Evolutionary conservation across 345 rosid genomes (phyloP).

Genomic region (Cardamine occulta): DNA sequence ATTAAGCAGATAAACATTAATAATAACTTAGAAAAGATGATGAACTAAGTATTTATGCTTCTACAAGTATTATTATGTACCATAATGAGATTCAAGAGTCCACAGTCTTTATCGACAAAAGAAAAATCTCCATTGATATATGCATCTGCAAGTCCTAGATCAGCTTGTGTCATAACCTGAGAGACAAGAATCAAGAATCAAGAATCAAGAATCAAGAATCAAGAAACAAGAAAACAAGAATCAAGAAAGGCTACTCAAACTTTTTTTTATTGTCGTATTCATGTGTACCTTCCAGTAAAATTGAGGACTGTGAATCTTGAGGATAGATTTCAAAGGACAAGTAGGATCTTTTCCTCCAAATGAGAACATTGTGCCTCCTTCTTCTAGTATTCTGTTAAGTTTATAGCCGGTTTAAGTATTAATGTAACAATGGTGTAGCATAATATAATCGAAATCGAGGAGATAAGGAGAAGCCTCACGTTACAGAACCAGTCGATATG

Average conservation of each 20-base stretch:
- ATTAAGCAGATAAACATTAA: background rate
- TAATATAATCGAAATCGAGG: background rate
- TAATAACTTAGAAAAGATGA: background rate
- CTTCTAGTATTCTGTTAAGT: conserved; percentile 67
- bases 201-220: conserved; percentile 1
- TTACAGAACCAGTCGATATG: conserved; percentile 66
- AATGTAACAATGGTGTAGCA: background rate
- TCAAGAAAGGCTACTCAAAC: background rate
- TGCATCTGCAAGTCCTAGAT: conserved; percentile 91
- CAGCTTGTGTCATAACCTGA: conserved; percentile 91
- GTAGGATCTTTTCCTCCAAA: conserved; percentile 61
- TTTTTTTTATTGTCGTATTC: background rate
- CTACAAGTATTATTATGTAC: conserved; percentile 47
- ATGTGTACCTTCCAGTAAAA: conserved; percentile 88
- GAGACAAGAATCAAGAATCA: conserved; percentile 9
- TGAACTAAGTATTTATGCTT: background rate
- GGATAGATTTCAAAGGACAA: conserved; percentile 52
- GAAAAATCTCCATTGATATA: conserved; percentile 82
- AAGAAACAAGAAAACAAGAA: conserved; percentile 9
- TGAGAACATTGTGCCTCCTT: conserved; percentile 82
- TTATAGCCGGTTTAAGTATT: background rate
- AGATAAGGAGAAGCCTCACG: conserved; percentile 53
- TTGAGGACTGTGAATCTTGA: conserved; percentile 78
- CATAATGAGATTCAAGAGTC: conserved; percentile 75
- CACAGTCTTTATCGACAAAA: conserved; percentile 72